These are phyloP conservation scores for Acephala macrosclerotiorum DNA, from an alignment of 2,329 filamentous ascomycete species.

Conservation along the genomic window DNA sequence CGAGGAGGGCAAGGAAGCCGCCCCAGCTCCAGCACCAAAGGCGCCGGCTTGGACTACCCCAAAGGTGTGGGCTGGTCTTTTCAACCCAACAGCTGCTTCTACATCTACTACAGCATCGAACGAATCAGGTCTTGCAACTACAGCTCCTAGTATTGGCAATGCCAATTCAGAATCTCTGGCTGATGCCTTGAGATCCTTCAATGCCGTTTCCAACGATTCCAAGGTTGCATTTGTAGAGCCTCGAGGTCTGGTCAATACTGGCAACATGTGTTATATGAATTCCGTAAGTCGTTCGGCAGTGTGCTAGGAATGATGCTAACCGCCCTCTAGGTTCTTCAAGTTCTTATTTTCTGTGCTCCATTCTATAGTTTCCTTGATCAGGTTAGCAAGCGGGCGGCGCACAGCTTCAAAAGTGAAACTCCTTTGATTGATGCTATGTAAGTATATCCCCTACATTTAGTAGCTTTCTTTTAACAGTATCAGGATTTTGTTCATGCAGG, in stretches of 20 bases:
- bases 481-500: constrained; percentile 94
- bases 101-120: constrained; percentile 42
- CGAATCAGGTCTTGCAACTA: constrained; percentile 40
- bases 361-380: constrained; percentile 95
- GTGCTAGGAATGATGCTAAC: constrained; percentile 45
- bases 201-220: constrained; percentile 60
- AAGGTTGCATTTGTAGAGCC: constrained; percentile 89
- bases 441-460: constrained; percentile 47
- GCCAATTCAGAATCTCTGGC: constrained; percentile 69
- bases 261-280: constrained; percentile 99
- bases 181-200: constrained; percentile 79
- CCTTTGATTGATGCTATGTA: constrained; percentile 93
- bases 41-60: constrained; percentile 48
- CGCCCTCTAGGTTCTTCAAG: constrained; percentile 80
- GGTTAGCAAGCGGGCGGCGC: constrained; percentile 80
- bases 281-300: constrained; percentile 69
- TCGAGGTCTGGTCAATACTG: constrained; percentile 92
- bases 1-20: constrained; percentile 45
- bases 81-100: constrained; percentile 58
- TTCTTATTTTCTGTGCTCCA: constrained; percentile 89
- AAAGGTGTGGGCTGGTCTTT: constrained; percentile 74
- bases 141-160: constrained; percentile 50
- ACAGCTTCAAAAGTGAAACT: constrained; percentile 95
- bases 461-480: constrained; percentile 19
- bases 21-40: constrained; percentile 51